Evolutionary conservation across 306 rosid genomes (phyloP), one percentile per base, ranked within the genome.

Genomic region (Sicyos baderoa): DNA sequence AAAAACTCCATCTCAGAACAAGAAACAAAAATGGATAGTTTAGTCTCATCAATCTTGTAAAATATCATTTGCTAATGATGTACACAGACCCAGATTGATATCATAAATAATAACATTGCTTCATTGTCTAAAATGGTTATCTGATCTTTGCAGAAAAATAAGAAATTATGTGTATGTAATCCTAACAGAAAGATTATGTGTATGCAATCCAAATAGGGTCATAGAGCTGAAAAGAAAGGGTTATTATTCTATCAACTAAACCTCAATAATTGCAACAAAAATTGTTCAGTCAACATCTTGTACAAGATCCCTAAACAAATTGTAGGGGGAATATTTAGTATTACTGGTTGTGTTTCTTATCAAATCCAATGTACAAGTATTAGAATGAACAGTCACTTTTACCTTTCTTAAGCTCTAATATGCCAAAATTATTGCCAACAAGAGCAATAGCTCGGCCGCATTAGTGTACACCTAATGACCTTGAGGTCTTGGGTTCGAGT

Each of bases 321-420:
- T 22, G 21, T 18, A 47, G 55, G 35, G 8, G 53, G 42, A 22
- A 47, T 18, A 66, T 47, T 25, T n/a, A 23, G 56, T 67, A 47
- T 67, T 49, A 22, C 18, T 25, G 44, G 15, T 48, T 48, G 23
- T 67, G 45, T 67, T 67, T 49, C 57, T 49, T 15, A 67, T 48
- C 45, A 67, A 7, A 49, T 25, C 13, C 21, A 48, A 67, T 67
- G 71, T 67, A 67, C 71, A 67, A 23, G 71, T 48, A 67, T 67
- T 67, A 51, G 9, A 37, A 67, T 48, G 72, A 13, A 48, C 23
- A 3, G 54, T 16, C 53, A 15, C 45, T 67, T 48, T 67, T 67
- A 67, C 72, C 72, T 67, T 47, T 66, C 40, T 44, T 45, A 65
- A 44, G 22, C 71, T 4, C 9, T 5, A 37, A 37, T 37, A 37